Evolutionary conservation across 352 stramenopile species (phyloP).

Genomic region (Pythium dissotocum): DNA sequence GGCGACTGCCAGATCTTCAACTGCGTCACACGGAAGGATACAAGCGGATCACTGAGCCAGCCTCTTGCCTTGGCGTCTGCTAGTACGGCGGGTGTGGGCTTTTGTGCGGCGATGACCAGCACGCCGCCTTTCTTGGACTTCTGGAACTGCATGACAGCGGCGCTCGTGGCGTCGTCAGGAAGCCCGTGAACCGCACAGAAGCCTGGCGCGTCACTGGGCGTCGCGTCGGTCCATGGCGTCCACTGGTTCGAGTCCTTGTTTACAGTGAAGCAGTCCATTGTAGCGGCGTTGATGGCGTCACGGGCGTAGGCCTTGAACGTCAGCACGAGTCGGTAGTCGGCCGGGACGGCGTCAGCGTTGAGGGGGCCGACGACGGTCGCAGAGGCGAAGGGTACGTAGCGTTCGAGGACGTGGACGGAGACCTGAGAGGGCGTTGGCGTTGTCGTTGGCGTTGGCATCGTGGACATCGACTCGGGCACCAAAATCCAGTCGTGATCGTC

Average conservation of each 20-base stretch:
- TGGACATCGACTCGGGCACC: neutral
- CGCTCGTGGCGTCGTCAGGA: neutral
- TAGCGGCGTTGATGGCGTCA: neutral
- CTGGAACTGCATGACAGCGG: constrained; percentile 10
- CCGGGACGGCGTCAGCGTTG: neutral
- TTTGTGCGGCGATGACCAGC: constrained; percentile 5
- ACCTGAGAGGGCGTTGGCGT: neutral
- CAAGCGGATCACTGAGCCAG: constrained; percentile 7
- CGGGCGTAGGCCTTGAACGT: constrained; percentile 14
- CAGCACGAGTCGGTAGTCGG: constrained; percentile 14
- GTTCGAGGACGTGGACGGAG: constrained; percentile 16
- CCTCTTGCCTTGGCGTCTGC: constrained; percentile 5
- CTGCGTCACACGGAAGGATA: neutral
- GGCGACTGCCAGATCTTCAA: constrained; percentile 7
- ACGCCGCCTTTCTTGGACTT: neutral
- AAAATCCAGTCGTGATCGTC: neutral
- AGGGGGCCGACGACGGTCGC: neutral
- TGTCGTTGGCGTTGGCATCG: constrained; percentile 2
- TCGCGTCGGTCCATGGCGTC: neutral
- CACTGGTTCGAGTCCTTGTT: neutral
- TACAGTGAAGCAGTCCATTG: constrained; percentile 16
- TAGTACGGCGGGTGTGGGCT: neutral
- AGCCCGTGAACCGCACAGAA: constrained; percentile 11
- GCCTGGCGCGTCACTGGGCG: neutral
- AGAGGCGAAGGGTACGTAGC: constrained; percentile 18